Evolutionary conservation across 441 rosid genomes (phyloP).

Genomic region (Erodium moschatum): DNA sequence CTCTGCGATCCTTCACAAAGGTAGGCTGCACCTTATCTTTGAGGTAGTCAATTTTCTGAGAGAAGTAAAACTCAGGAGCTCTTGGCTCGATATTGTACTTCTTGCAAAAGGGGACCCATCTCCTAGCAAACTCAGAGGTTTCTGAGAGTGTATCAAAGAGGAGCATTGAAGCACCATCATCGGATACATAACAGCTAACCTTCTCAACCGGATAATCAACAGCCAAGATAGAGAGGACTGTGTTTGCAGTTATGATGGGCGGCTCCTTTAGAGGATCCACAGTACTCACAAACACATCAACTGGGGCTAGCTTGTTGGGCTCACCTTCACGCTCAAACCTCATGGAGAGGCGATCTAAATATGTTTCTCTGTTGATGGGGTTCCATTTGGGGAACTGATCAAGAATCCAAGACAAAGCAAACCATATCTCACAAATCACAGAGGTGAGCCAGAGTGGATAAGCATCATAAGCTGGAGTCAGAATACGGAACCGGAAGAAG

Average conservation of each 20-base stretch:
- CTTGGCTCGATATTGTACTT: slow-evolving; percentile 88
- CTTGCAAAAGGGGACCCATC: slow-evolving; percentile 95
- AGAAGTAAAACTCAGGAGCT: slow-evolving; percentile 94
- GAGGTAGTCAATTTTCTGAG: slow-evolving; percentile 90
- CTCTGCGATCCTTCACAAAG: slow-evolving; percentile 96
- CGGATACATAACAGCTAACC: slow-evolving; percentile 95
- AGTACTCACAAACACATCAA: slow-evolving; percentile 96
- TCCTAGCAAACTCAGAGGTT: slow-evolving; percentile 93
- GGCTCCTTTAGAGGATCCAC: slow-evolving; percentile 95
- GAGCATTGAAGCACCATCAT: slow-evolving; percentile 98
- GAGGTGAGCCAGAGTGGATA: slow-evolving; percentile 84
- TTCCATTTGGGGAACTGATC: slow-evolving; percentile 99
- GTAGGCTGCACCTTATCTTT: slow-evolving; percentile 95
- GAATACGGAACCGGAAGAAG: slow-evolving; percentile 90
- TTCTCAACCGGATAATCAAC: slow-evolving; percentile 98
- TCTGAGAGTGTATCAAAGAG: slow-evolving; percentile 87
- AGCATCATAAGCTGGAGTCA: slow-evolving; percentile 90
- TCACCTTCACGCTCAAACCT: slow-evolving; percentile 97
- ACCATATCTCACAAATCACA: slow-evolving; percentile 98
- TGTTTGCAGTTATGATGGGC: slow-evolving; percentile 96
- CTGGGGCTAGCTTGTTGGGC: slow-evolving; percentile 93
- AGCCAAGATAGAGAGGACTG: slow-evolving; percentile 87
- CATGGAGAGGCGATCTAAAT: slow-evolving; percentile 90
- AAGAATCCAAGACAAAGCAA: slow-evolving; percentile 94
- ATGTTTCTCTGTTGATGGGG: slow-evolving; percentile 97